phyloP scores from a whole-genome alignment of 2,329 filamentous ascomycete genomes.

The Teratosphaeria pseudoeucalypti region DNA sequence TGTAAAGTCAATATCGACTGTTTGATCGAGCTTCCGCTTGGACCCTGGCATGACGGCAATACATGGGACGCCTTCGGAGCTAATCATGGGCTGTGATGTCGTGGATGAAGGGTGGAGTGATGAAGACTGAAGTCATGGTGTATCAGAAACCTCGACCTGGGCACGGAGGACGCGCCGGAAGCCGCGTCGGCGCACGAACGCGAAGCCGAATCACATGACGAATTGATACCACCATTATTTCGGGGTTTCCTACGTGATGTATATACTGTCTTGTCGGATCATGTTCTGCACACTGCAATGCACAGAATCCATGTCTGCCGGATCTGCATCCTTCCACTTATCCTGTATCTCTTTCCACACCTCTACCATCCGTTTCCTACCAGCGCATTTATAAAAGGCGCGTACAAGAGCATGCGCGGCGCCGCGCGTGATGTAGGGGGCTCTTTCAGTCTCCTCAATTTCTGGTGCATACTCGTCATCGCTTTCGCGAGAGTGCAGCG shows the following conservation, averaged over 20 bases:
- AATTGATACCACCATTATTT: neutral
- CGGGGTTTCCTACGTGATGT: neutral
- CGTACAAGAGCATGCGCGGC: slow-evolving; percentile 50
- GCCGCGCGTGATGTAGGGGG: slow-evolving; percentile 33
- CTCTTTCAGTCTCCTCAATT: slow-evolving; percentile 11
- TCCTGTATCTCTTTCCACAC: slow-evolving; percentile 41
- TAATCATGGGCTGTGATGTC: neutral
- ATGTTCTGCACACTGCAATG: neutral
- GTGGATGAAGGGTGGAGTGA: neutral
- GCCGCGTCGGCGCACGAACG: neutral
- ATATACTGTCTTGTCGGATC: neutral
- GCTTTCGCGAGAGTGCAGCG: slow-evolving; percentile 5
- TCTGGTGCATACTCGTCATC: slow-evolving; percentile 1
- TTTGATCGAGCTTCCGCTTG: slow-evolving; percentile 15
- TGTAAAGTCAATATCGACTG: slow-evolving; percentile 28
- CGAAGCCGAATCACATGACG: neutral
- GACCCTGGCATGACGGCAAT: slow-evolving; percentile 16
- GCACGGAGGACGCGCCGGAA: neutral
- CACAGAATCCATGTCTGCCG: neutral
- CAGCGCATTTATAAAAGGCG: slow-evolving; percentile 54
- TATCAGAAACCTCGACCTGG: neutral
- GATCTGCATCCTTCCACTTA: slow-evolving; percentile 24
- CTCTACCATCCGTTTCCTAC: slow-evolving; percentile 40
- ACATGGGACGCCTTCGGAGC: neutral
- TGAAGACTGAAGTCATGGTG: neutral